These are phyloP conservation scores for Astrothelium subdiscretum DNA, from an alignment of 495 filamentous ascomycete genomes.

Conservation along the genomic window DNA sequence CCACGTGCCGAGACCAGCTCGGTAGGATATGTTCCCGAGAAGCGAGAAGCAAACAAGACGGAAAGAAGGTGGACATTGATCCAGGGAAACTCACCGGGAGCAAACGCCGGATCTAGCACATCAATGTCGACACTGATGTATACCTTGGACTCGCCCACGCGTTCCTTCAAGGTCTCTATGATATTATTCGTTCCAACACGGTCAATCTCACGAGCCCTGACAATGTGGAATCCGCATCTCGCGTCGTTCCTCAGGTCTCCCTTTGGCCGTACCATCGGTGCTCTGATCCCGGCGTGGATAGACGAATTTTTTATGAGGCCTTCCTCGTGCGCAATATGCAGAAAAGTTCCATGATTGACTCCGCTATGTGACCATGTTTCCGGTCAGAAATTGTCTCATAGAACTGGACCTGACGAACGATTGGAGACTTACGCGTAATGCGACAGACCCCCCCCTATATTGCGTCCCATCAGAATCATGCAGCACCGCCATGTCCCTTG, in stretches of 20 bases:
- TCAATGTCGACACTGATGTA: conserved; percentile 35
- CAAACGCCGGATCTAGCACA: conserved; percentile 32
- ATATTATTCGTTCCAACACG: conserved; percentile 24
- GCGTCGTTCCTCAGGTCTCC: conserved; percentile 38
- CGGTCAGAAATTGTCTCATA: background rate
- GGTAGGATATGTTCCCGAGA: background rate
- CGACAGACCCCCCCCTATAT: conserved; percentile 33
- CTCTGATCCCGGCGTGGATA: conserved; percentile 40
- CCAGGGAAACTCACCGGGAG: conserved; percentile 21
- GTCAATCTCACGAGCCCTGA: conserved; percentile 29
- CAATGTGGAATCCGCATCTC: conserved; percentile 38
- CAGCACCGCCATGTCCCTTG: background rate
- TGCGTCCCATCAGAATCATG: conserved; percentile 3
- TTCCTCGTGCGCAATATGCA: conserved; percentile 44
- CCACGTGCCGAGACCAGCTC: background rate
- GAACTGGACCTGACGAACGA: background rate
- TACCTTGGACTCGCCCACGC: conserved; percentile 23
- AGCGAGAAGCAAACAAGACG: background rate
- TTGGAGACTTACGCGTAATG: conserved; percentile 35
- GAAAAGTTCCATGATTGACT: conserved; percentile 43
- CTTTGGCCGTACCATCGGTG: conserved; percentile 31
- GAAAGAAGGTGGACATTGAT: background rate
- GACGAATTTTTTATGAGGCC: conserved; percentile 37
- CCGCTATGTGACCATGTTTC: conserved; percentile 21
- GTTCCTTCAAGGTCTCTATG: conserved; percentile 22